Evolutionary conservation across 495 filamentous ascomycete species (phyloP), one percentile per base, ranked within the genome.

Genomic region (Podospora didyma): DNA sequence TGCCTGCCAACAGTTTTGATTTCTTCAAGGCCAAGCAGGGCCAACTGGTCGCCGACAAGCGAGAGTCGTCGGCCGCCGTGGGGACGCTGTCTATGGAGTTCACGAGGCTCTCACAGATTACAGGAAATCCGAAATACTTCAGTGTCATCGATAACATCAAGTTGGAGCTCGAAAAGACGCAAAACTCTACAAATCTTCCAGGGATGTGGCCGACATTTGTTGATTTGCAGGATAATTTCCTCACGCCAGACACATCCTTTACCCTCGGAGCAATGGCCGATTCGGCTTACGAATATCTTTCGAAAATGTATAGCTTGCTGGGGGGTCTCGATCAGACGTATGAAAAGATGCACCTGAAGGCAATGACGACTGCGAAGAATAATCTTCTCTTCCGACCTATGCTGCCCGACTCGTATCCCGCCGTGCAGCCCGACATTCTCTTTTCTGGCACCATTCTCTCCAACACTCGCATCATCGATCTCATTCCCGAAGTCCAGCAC

Each of bases 231-330:
- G 62, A 71, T 23, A 49, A 62, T 42, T 60, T 72, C 48, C 49
- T 63, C 31, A 51, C 64, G 22, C 31, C 48, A 19, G 75, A 73
- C 21, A 70, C 24, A 19, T 55, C 60, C 19, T 96, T 85, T 61
- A 86, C 83, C 0, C 70, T 96, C 20, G 92, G 89, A 41, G 88
- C 82, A 11, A 72, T 83, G 63, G 82, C 87, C 3, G 92, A 96
- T 68, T 92, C 88, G 9, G 81, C 86, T 9, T 96, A 95, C 67
- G 94, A 97, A 69, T 96, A 97, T 66, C 72, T 98, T 28, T 87
- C 92, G 22, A 97, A 85, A 64, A 81, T 79, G 69, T 75, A 81
- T 59, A 68, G 73, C 37, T 62, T 78, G 5, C 63, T 72, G 35
- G 70, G 74, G 35, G 75, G 74, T 1, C 63, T 72, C 16, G 62